Base-by-base conservation (phyloP, 2,329 filamentous ascomycete species). In the Fusarium sp. region DNA sequence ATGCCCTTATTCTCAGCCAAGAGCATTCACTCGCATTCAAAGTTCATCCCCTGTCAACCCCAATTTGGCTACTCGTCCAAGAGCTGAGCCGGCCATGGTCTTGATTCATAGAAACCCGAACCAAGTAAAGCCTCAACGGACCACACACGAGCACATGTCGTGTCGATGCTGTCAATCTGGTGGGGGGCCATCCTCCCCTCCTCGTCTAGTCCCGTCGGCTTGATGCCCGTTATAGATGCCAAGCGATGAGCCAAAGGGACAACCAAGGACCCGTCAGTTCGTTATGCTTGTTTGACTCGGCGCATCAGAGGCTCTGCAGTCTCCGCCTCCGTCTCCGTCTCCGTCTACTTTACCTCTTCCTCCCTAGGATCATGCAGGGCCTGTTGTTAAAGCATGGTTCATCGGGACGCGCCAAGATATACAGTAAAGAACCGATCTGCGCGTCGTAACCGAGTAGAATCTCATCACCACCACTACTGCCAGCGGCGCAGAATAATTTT, bases 221-320 rank as follows among this genome's bases (percentile, higher is more conserved):
- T 50, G 68, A 23, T 65, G 6, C 67, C 44, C 56, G 51, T 70
- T 61, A 40, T 27, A 61, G 67, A 46, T 64, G 64, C 63, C 67
- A 70, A 65, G 67, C 20, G 25, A n/a, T 42, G 57, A 59, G 7
- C 33, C 33, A 42, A 49, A 29, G 44, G 44, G 44, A 49, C 44
- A 27, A 49, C 44, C 44, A 49, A 49, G 14, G 44, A 16, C 44
- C 44, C 23, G 44, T 49, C 44, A 49, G 44, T 53, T 31, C 42
- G 62, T 57, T 51, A 73, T 73, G 71, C 68, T 69, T 73, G 68
- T 65, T 67, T 62, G 29, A 54, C 14, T 36, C 40, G 23, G 42
- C 23, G 23, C 53, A 56, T 33, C 56, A 56, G 53, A 58, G 61
- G 61, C 61, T 68, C 62, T 61, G 53, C 56, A 38, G 62, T 44